phyloP scores from a whole-genome alignment of 768 basidiomycete species.

The Boletus huronensis region DNA sequence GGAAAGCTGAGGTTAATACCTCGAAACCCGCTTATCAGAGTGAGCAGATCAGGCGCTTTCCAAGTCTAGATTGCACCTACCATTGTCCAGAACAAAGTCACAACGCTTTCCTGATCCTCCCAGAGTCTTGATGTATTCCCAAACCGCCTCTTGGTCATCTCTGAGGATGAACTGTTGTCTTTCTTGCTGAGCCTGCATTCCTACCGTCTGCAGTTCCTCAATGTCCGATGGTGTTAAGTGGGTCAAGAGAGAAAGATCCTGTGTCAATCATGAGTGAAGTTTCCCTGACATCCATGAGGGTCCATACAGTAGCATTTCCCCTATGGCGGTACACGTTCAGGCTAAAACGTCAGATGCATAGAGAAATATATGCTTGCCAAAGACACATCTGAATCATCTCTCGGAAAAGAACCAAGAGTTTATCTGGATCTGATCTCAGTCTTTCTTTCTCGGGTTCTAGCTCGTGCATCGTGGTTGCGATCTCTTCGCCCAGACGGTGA shows the following conservation, averaged over 20 bases:
- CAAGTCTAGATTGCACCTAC: slow-evolving; percentile 36
- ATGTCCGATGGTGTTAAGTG: slow-evolving; percentile 83
- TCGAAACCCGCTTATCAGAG: slow-evolving; percentile 77
- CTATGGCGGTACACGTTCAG: slow-evolving; percentile 36
- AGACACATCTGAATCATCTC: slow-evolving; percentile 91
- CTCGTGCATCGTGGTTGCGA: slow-evolving; percentile 70
- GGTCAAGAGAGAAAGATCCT: slow-evolving; percentile 91
- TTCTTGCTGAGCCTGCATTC: slow-evolving; percentile 72
- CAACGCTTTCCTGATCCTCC: slow-evolving; percentile 44
- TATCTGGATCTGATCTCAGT: slow-evolving; percentile 45
- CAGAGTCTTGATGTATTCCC: slow-evolving; percentile 64
- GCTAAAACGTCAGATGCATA: not conserved
- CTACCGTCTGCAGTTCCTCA: slow-evolving; percentile 75
- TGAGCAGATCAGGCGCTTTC: not conserved
- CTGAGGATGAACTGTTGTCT: slow-evolving; percentile 77
- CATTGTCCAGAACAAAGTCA: slow-evolving; percentile 91
- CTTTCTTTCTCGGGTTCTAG: slow-evolving; percentile 48
- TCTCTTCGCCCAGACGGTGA: slow-evolving; percentile 42
- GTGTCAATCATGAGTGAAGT: not conserved
- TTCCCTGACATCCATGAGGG: not conserved
- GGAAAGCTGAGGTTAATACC: slow-evolving; percentile 37
- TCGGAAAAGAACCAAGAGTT: slow-evolving; percentile 63
- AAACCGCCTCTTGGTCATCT: slow-evolving; percentile 75
- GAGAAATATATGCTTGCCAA: slow-evolving; percentile 40
- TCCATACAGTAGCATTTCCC: slow-evolving; percentile 87